Base-by-base conservation (phyloP, 805 yeast genomes). In the Nakazawaea anatomiae region DNA sequence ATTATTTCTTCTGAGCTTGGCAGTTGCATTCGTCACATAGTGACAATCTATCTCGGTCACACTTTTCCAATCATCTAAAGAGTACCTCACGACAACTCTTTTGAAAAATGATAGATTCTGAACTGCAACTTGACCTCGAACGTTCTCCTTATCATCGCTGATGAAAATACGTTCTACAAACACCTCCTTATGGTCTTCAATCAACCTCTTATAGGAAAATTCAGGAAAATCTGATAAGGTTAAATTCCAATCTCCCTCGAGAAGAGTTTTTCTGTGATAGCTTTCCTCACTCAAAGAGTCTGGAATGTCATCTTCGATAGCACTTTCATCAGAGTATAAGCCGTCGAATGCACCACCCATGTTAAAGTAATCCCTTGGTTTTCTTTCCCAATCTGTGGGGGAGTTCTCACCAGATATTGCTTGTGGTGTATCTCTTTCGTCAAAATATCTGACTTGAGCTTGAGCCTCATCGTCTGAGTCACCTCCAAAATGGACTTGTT, bases 401-500 rank as follows among this genome's bases (percentile, higher is more conserved):
- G 89, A 79, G 52, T 79, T 77, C 48, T 75, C 73, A 2, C 87
- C 88, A 57, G 85, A 77, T 31, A 92, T 87, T 2, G 89, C 85
- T 4, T 79, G 73, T 12, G 98, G 97, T 50, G 77, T 79, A 61
- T 89, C 96, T 51, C 76, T 75, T 57, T 80, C 78, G 54, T 80
- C 76, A 63, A 89, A 90, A 64, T 85, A 87, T 52, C 85, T 76
- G 29, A 89, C 85, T 56, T 87, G 88, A 25, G 74, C 77, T 54
- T 64, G 67, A 46, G 69, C 71, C 36, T 73, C 77, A 42, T 80
- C 75, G 46, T 87, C 90, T 47, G 70, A 71, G 34, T 73, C 79
- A 32, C 79, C 74, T 48, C 90, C 95, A 63, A 89, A 89, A 71
- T 89, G 96, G 6, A 89, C 97, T 63, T 80, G 86, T 61, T 83